Base-by-base conservation (phyloP, 2,329 filamentous ascomycete genomes). In the Microcyclospora pomicola region DNA sequence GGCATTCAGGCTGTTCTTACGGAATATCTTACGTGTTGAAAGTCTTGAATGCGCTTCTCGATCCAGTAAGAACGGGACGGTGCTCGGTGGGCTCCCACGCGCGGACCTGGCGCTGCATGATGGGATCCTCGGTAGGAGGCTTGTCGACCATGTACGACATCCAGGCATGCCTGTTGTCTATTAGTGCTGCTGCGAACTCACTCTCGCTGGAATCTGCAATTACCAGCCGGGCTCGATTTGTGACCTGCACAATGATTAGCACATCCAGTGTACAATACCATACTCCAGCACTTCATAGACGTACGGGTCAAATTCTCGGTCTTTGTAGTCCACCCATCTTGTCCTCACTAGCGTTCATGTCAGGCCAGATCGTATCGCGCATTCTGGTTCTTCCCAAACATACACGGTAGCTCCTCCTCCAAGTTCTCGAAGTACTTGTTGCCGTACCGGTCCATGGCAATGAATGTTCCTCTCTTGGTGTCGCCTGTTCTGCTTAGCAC, bases 381-480 rank as follows among this genome's bases (percentile, higher is more conserved):
- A 32, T 27, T 4, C 2, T 14, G 7, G 48, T 37, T 36, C 34
- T 40, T 36, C 15, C 27, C 7, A 15, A n/a, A 54, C 80, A 59
- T 70, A 93, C 84, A 70, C 41, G 91, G 91, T 42, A 98, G 72
- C 64, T 98, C 91, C 60, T 96, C 86, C 44, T 69, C 66, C 56
- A 76, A 64, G 70, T 98, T 95, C 73, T 98, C 91, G 62, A 76
- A 98, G 73, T 73, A 98, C 69, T 94, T 96, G 77, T 98, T 98
- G 63, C 91, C 92, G 60, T 79, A 92, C 62, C 78, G 76, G 69
- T 98, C 91, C 56, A 68, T 74, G 53, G 80, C 91, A 49, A 98
- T 75, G 50, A 93, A 71, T 32, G 75, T 77, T 56, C 91, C 92
- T 58, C 82, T 78, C 70, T 98, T 98, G 64, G 91, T 98, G 67